These are phyloP conservation scores for Murraya paniculata DNA, from an alignment of 345 rosid species.

Conservation along the genomic window DNA sequence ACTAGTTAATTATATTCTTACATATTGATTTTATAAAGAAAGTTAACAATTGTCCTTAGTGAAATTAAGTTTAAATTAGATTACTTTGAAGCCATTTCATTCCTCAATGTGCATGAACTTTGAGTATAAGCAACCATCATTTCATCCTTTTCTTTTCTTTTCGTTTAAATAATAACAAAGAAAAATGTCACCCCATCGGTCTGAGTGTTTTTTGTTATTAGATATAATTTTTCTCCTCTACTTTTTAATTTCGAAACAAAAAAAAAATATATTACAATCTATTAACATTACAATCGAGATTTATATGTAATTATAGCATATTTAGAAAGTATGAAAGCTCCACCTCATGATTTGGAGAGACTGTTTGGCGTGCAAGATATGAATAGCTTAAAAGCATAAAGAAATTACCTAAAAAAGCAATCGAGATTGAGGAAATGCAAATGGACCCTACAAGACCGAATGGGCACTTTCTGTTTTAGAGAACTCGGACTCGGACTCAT, in stretches of 20 bases:
- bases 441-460: not conserved
- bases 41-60: not conserved
- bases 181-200: no score
- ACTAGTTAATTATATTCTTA: not conserved
- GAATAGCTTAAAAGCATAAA: not conserved
- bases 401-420: not conserved
- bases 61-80: not conserved
- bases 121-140: not conserved
- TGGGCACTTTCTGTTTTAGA: not conserved
- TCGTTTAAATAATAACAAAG: no score
- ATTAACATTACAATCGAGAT: not conserved
- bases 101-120: not conserved
- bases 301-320: no score
- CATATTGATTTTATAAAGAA: not conserved
- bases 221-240: no score
- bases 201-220: no score
- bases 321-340: not conserved
- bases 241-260: no score
- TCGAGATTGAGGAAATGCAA: not conserved
- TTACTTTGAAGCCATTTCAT: not conserved
- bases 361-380: slow-evolving; percentile 12
- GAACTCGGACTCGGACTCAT: not conserved
- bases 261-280: not conserved
- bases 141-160: no score
- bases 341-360: not conserved